Evolutionary conservation across 1,284 basidiomycete genomes (phyloP).

Genomic region (Cryptococcus depauperatus): DNA sequence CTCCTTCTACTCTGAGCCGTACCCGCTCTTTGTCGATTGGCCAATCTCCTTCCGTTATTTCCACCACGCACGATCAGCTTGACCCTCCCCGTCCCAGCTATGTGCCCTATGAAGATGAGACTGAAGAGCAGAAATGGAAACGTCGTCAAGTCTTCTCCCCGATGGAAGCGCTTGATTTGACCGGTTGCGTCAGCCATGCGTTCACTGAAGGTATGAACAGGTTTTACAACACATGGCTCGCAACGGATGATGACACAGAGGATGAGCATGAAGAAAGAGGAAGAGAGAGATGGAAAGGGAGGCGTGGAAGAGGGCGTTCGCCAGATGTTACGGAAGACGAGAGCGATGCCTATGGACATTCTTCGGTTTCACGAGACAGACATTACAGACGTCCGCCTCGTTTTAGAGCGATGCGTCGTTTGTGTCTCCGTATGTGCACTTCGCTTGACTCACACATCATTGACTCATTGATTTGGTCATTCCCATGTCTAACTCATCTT

Average conservation of each 20-base stretch:
- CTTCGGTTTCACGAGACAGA: background rate
- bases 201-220: slow-evolving; percentile 76
- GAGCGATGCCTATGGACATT: slow-evolving; percentile 18
- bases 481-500: slow-evolving; percentile 43
- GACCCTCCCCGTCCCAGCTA: slow-evolving; percentile 35
- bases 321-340: slow-evolving; percentile 27
- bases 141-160: slow-evolving; percentile 48
- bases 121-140: slow-evolving; percentile 61
- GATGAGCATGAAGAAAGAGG: slow-evolving; percentile 49
- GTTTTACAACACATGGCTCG: slow-evolving; percentile 67
- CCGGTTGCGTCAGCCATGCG: slow-evolving; percentile 83
- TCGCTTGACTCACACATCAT: slow-evolving; percentile 65
- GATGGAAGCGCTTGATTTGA: slow-evolving; percentile 81
- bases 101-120: slow-evolving; percentile 42
- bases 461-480: slow-evolving; percentile 57
- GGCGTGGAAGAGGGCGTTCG: slow-evolving; percentile 1
- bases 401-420: slow-evolving; percentile 71
- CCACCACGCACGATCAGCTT: slow-evolving; percentile 20
- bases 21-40: slow-evolving; percentile 26
- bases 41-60: slow-evolving; percentile 13
- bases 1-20: slow-evolving; percentile 23
- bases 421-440: slow-evolving; percentile 77
- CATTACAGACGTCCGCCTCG: slow-evolving; percentile 42
- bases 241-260: slow-evolving; percentile 46
- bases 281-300: slow-evolving; percentile 22